Percentiles rank a stretch among this genome's conserved stretches.
These are phyloP conservation scores for Citrullus amarus DNA, from an alignment of 306 rosid genomes.

Conservation along the genomic window DNA sequence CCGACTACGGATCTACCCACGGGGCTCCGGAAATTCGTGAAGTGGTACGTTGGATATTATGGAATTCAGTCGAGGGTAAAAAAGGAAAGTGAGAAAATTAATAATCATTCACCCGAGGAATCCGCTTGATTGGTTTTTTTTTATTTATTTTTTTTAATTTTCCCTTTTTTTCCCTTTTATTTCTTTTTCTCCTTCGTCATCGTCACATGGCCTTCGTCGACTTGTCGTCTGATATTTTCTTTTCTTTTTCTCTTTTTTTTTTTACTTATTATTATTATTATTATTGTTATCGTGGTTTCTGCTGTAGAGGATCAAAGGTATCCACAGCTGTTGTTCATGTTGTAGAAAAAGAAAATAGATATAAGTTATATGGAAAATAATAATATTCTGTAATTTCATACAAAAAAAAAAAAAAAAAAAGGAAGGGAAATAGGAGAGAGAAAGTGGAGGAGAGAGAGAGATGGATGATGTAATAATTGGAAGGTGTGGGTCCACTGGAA, in stretches of 20 bases:
- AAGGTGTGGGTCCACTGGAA: constrained; percentile 46
- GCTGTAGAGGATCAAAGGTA: constrained; percentile 17
- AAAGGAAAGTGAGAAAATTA: constrained; percentile 22
- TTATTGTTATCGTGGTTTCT: constrained; percentile 12
- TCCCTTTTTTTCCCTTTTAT: too few relatives aligned
- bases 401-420: constrained; percentile 1
- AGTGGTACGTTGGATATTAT: constrained; percentile 81
- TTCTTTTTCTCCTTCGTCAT: not conserved
- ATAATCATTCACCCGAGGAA: constrained; percentile 28
- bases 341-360: constrained; percentile 27
- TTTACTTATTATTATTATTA: not conserved
- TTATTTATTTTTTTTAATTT: not conserved
- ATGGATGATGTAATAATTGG: constrained; percentile 48
- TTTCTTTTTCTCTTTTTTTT: not conserved
- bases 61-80: constrained; percentile 54
- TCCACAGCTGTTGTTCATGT: constrained; percentile 15
- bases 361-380: constrained; percentile 12
- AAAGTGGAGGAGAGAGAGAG: constrained; percentile 19
- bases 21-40: constrained; percentile 74
- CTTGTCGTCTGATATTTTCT: not conserved
- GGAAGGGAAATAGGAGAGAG: constrained; percentile 12
- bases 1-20: constrained; percentile 64
- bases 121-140: constrained; percentile 36
- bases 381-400: constrained; percentile 15
- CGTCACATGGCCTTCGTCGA: constrained; percentile 16